phyloP scores from a whole-genome alignment of 106 monocot genomes.

The Dioscorea dumetorum region DNA sequence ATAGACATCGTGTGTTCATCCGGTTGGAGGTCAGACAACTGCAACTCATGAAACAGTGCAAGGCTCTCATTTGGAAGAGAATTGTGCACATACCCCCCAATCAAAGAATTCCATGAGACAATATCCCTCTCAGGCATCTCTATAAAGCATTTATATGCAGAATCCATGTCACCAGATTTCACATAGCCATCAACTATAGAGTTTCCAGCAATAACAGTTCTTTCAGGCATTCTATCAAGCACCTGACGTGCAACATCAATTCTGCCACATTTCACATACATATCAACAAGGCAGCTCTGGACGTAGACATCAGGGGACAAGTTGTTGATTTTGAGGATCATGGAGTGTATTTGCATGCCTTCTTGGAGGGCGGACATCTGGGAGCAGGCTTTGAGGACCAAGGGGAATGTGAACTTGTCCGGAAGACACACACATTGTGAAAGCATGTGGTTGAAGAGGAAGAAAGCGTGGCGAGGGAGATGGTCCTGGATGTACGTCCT shows the following conservation, averaged over 20 bases:
- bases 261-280: slow-evolving; percentile 22
- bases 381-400: slow-evolving; percentile 27
- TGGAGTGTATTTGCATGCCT: slow-evolving; percentile 21
- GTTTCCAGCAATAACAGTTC: slow-evolving; percentile 25
- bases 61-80: too few relatives aligned
- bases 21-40: too few relatives aligned
- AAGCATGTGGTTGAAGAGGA: slow-evolving; percentile 7
- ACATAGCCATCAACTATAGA: slow-evolving; percentile 17
- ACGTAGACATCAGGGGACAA: slow-evolving; percentile 1
- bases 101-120: slow-evolving; percentile 33
- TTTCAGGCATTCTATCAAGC: slow-evolving; percentile 26
- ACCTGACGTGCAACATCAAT: slow-evolving; percentile 17
- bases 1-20: too few relatives aligned
- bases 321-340: slow-evolving; percentile 15
- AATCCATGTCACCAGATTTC: slow-evolving; percentile 13
- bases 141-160: slow-evolving; percentile 8
- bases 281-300: slow-evolving; percentile 15
- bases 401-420: slow-evolving; percentile 18
- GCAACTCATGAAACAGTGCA: too few relatives aligned
- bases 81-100: slow-evolving; percentile 8
- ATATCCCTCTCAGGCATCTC: slow-evolving; percentile 32
- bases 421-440: neutral
- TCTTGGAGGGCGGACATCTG: slow-evolving; percentile 11
- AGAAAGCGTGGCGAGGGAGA: slow-evolving; percentile 1
- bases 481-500: slow-evolving; percentile 3